Evolutionary conservation across 2,329 filamentous ascomycete genomes (phyloP).

Genomic region (Fusarium sp.): DNA sequence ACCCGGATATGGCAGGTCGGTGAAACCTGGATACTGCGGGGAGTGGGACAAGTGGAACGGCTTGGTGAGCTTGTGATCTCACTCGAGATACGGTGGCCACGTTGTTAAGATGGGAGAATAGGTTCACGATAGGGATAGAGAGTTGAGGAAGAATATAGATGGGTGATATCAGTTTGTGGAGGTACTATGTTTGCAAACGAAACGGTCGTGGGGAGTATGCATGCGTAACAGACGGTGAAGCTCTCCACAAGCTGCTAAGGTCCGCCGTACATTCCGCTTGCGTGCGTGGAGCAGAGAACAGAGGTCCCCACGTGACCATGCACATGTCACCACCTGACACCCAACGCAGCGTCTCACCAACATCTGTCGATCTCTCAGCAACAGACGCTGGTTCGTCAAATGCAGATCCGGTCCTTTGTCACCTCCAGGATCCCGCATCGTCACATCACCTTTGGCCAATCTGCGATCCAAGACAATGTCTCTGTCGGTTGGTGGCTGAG

Average conservation of each 20-base stretch:
- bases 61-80: conserved; percentile 7
- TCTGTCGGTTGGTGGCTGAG: conserved; percentile 33
- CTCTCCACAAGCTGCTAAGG: neutral
- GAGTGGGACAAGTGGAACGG: conserved; percentile 19
- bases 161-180: neutral
- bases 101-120: neutral
- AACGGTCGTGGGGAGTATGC: conserved; percentile 19
- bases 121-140: neutral
- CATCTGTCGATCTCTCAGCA: conserved; percentile 9
- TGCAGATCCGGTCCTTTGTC: conserved; percentile 30
- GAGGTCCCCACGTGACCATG: conserved; percentile 32
- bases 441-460: conserved; percentile 39
- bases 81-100: neutral
- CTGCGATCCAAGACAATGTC: conserved; percentile 27
- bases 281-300: neutral
- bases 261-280: neutral
- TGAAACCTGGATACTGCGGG: conserved; percentile 7
- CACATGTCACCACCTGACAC: neutral
- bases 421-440: conserved; percentile 34
- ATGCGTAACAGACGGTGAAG: conserved; percentile 32
- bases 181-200: conserved; percentile 26
- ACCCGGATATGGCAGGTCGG: conserved; percentile 38
- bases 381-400: conserved; percentile 28
- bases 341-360: conserved; percentile 8
- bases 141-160: neutral